These are phyloP conservation scores for Xylaria cubensis DNA, from an alignment of 495 filamentous ascomycete genomes.

Conservation along the genomic window DNA sequence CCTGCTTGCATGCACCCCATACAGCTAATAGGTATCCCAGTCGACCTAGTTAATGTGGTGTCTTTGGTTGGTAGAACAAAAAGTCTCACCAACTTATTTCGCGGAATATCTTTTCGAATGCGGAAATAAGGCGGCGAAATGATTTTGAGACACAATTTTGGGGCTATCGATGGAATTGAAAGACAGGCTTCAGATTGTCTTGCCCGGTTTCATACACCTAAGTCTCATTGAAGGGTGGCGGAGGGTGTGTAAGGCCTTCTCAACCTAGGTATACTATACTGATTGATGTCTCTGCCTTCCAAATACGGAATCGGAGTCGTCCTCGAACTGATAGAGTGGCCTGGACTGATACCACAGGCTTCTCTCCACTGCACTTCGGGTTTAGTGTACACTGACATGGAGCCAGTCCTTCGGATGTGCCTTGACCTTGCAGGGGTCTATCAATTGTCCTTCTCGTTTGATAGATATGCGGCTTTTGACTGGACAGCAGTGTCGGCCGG, in stretches of 20 bases:
- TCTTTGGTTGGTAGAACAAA: neutral
- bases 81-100: neutral
- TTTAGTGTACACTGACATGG: constrained; percentile 4
- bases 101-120: neutral
- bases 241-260: too few relatives aligned
- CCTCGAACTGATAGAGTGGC: constrained; percentile 8
- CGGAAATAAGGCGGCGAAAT: neutral
- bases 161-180: neutral
- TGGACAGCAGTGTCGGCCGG: constrained; percentile 1
- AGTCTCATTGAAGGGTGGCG: too few relatives aligned
- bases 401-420: constrained; percentile 22
- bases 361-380: neutral
- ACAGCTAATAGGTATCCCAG: neutral
- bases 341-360: neutral
- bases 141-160: neutral
- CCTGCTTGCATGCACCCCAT: constrained; percentile 15
- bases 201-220: neutral
- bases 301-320: constrained; percentile 22
- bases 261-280: too few relatives aligned
- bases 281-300: constrained; percentile 18
- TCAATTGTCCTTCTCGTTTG: neutral
- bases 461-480: constrained; percentile 7
- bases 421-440: constrained; percentile 15
- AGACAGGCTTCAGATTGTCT: neutral
- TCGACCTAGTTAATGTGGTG: neutral